Base-by-base conservation (phyloP, 2,329 filamentous ascomycete species). In the Nemania serpens region DNA sequence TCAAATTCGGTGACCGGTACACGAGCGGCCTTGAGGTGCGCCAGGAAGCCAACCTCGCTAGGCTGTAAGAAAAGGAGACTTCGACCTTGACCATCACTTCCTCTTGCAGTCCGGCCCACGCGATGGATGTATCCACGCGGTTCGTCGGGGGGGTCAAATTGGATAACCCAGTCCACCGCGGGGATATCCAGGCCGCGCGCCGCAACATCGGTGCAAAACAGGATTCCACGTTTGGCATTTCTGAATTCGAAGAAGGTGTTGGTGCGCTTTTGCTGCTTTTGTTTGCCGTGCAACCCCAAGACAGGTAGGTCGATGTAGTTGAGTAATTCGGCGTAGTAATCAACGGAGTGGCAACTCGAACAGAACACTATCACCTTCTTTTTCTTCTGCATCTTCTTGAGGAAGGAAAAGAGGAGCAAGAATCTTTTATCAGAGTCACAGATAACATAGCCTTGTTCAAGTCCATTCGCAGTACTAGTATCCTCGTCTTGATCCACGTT, bases 231-330 rank as follows among this genome's bases (percentile, higher is more conserved):
- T 67, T 88, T 88, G 4, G 73, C 89, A 71, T 93, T 93, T 73
- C 87, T 89, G 75, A 99, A 99, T 75, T 98, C 94, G 76, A 98
- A 99, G 76, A 99, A 99, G 0, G 93, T 97, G 74, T 96, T 96
- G 22, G 95, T 99, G n/a, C 95, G 91, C 77, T 97, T 97, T 78
- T 97, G 93, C 78, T 99, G 95, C 79, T 99, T 99, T 78, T 97
- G 92, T 79, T 99, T 97, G 68, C 93, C 95, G 73, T 93, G 90
- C 2, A 93, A 79, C 67, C 89, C 88, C 25, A 93, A 81, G 22
- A 68, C 70, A 45, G 70, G 71, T 36, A 97, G 84, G 76, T 98
- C 95, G 71, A 98, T 97, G 79, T 97, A 98, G 80, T 98, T 98
- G 68, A 99, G 87, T 29, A 99, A 48, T 76, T 98, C 93, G 25